Base-by-base conservation (phyloP, 768 basidiomycete species). In the Pulveroboletus ravenelii region DNA sequence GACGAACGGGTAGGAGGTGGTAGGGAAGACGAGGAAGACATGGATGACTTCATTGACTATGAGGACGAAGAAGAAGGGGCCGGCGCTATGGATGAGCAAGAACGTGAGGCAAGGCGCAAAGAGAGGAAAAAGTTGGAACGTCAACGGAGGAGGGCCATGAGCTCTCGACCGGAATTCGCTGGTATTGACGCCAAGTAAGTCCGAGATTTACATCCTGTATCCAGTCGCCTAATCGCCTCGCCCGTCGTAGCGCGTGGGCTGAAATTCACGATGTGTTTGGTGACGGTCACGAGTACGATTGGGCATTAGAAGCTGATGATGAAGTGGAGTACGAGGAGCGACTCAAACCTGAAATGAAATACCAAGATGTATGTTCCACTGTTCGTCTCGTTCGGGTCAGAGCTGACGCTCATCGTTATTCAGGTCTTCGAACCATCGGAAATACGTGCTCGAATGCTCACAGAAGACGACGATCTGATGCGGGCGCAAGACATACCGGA, bases 361-460 rank as follows among this genome's bases (percentile, higher is more conserved):
- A 91, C 60, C 83, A 86, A 55, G 93, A 96, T 66, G 91, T 95
- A 57, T 41, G 72, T 60, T 14, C 25, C 31, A 48, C 48, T 30
- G 52, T 51, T 60, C 14, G 14, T 51, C 32, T 12, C 6, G 2
- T 45, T 57, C 30, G 34, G 13, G 8, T 15, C 31, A 42, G 32
- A 41, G 36, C 44, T 32, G 43, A 49, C 51, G 41, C 48, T 49
- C 47, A 49, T 48, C 15, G 38, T 43, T 48, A 55, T 44, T 12
- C 59, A 98, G 93, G 92, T 98, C 53, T 99, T 98, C 59, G 96
- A 99, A 64, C 96, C 96, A 1, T 89, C 94, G 10, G 93, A 97
- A 73, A 98, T 99, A 63, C 83, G 82, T 45, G 86, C 85, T 53
- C 81, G 89, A 36, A 76, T 91, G 75, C 74, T 98, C 27, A 95